These are phyloP conservation scores for Sphaerobolus stellatus DNA, from an alignment of 1,284 basidiomycete species.

Conservation along the genomic window DNA sequence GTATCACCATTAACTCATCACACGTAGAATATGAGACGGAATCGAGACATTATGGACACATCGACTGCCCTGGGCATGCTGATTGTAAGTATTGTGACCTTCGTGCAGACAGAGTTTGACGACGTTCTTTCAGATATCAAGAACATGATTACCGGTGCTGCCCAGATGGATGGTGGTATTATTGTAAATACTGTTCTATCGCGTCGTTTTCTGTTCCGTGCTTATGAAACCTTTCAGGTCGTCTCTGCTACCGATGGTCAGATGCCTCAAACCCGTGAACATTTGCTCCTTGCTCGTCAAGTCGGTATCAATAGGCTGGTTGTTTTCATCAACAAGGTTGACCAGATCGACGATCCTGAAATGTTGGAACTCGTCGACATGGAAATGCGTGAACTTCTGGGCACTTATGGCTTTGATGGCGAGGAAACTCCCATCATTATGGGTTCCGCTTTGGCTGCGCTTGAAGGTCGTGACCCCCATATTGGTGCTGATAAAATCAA, in stretches of 20 bases:
- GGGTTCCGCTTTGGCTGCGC: conserved; percentile 94
- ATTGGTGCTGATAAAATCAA: conserved; percentile 83
- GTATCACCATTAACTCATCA: conserved; percentile 95
- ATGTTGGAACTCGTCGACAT: conserved; percentile 99
- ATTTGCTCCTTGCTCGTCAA: conserved; percentile 95
- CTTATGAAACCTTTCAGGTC: conserved; percentile 40
- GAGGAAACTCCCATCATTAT: conserved; percentile 96
- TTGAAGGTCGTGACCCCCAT: conserved; percentile 81
- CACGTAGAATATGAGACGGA: conserved; percentile 98
- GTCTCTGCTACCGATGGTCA: conserved; percentile 99
- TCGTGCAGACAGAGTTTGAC: too few relatives aligned
- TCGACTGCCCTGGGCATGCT: conserved; percentile 96
- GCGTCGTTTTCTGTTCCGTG: not conserved
- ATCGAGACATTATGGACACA: conserved; percentile 95
- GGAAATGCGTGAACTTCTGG: conserved; percentile 99
- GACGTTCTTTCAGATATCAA: conserved; percentile 66
- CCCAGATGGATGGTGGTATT: conserved; percentile 98
- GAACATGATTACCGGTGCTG: conserved; percentile 99
- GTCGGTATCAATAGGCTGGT: conserved; percentile 98
- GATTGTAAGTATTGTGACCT: conserved; percentile 69
- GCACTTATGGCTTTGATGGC: conserved; percentile 93
- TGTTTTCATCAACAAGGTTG: conserved; percentile 99
- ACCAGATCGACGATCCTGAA: conserved; percentile 94
- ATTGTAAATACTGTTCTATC: conserved; percentile 47
- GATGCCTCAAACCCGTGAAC: conserved; percentile 99